Conservation (phyloP, 2,329 filamentous ascomycete genomes). For the Rhinocladiella mackenziei region DNA sequence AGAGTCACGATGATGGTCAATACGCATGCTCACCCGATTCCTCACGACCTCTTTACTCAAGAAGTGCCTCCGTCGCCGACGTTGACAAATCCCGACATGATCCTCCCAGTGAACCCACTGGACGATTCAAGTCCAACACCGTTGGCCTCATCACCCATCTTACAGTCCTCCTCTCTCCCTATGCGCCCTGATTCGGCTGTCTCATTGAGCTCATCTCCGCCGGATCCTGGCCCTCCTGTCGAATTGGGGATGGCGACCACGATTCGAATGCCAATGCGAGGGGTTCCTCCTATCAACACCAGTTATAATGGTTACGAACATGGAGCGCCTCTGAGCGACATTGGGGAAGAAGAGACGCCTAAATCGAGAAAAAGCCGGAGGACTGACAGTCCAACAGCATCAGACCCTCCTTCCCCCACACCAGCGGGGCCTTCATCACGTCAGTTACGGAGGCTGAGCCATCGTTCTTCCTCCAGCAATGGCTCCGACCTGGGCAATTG, state of each 20-base stretch:
- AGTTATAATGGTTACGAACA: constrained; percentile 37
- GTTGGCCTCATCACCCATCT: constrained; percentile 17
- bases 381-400: constrained; percentile 5
- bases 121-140: constrained; percentile 15
- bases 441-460: constrained; percentile 49
- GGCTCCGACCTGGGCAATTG: constrained; percentile 30
- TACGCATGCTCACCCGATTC: constrained; percentile 17
- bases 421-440: constrained; percentile 9
- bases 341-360: constrained; percentile 42
- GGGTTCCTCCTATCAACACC: constrained; percentile 14
- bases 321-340: constrained; percentile 44
- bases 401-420: constrained; percentile 21
- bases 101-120: constrained; percentile 56
- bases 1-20: constrained; percentile 11
- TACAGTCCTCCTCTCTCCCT: constrained; percentile 14
- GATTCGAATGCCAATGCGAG: constrained; percentile 20
- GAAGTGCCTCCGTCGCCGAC: constrained; percentile 68
- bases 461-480: constrained; percentile 39
- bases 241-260: constrained; percentile 25
- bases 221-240: constrained; percentile 13
- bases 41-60: constrained; percentile 20
- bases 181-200: constrained; percentile 11
- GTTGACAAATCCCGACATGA: constrained; percentile 91
- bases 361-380: constrained; percentile 20
- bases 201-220: constrained; percentile 6